Base-by-base conservation (phyloP, 2,329 filamentous ascomycete species). In the Xylariaceae sp. region DNA sequence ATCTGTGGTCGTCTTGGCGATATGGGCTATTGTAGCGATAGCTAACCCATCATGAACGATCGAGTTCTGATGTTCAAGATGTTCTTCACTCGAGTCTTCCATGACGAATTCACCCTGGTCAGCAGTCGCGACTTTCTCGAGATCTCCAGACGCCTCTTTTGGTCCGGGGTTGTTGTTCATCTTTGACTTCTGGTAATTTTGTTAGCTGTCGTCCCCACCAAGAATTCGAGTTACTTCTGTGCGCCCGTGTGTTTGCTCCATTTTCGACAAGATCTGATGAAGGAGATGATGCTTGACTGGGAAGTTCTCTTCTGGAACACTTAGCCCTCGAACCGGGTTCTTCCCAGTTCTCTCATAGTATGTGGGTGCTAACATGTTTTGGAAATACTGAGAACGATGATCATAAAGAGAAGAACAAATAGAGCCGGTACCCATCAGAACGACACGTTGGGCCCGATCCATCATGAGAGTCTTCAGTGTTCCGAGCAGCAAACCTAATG, bases 11-110 rank as follows among this genome's bases (percentile, higher is more conserved):
- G 64, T 71, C 21, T 63, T 64, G 22, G 66, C 57, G n/a, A 77
- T 66, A 49, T 76, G 70, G 3, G 68, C 67, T 42, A 77, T 62
- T 5, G 68, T 67, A 2, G 68, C 65, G 19, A 66, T 65, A 12
- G 69, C 57, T 17, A 79, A 62, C 14, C 66, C 66, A 3, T n/a
- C n/a, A n/a, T n/a, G n/a, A n/a, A n/a, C n/a, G n/a, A n/a, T n/a
- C n/a, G n/a, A n/a, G n/a, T n/a, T n/a, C n/a, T 64, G 47, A 12
- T 72, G 71, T 6, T 73, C 62, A 14, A 44, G 22, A 6, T 25
- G 29, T 10, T 29, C 25, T n/a, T n/a, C n/a, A n/a, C n/a, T n/a
- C n/a, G n/a, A n/a, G n/a, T n/a, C n/a, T n/a, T n/a, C n/a, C n/a
- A n/a, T n/a, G n/a, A n/a, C n/a, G n/a, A n/a, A n/a, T n/a, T n/a